Base-by-base conservation (phyloP, 2,329 filamentous ascomycete genomes). In the Pestalotiopsis sp. region DNA sequence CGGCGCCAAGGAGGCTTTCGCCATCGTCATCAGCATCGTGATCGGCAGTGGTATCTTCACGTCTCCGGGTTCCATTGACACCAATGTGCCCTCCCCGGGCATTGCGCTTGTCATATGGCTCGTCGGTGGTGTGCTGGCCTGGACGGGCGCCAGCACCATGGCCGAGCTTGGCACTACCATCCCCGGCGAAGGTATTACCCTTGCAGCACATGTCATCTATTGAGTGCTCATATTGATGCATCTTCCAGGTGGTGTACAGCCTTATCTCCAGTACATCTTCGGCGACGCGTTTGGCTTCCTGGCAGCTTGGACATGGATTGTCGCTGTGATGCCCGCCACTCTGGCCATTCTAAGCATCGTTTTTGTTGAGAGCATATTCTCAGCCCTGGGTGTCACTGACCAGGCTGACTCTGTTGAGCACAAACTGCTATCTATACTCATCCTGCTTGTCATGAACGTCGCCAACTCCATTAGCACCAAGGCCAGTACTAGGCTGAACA, bases 1-100 rank as follows among this genome's bases (percentile, higher is more conserved):
- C 17, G 77, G 76, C 44, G 73, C 75, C 1, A 70, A 72, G 17
- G 75, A 77, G 48, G 76, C 76, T 0, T 90, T 89, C 70, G 86
- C 85, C 24, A 87, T 91, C 60, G 81, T 90, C 55, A 84, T 90
- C 68, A 87, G 86, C 71, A 87, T 90, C 69, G 88, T 90, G 66
- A 89, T 91, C 61, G 89, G 89, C 7, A 88, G 86, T 65, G 88
- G 89, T 40, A 85, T 91, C 20, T 91, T 91, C 71, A 89, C 89
- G 0, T 90, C 88, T 1, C 88, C 88, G 0, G 87, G 88, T 0
- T 83, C 87, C 11, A 88, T 91, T 68, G 88, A 90, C 72, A 84
- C 84, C 17, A 89, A 90, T 70, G 87, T 90, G 2, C 87, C 88
- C 0, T 90, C 88, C 0, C 88, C 88, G 0, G 88, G 86, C 9